Percentiles rank a stretch among this genome's conserved stretches.
These are phyloP conservation scores for Cytospora piceicola DNA, from an alignment of 2,329 filamentous ascomycete genomes.

Conservation along the genomic window DNA sequence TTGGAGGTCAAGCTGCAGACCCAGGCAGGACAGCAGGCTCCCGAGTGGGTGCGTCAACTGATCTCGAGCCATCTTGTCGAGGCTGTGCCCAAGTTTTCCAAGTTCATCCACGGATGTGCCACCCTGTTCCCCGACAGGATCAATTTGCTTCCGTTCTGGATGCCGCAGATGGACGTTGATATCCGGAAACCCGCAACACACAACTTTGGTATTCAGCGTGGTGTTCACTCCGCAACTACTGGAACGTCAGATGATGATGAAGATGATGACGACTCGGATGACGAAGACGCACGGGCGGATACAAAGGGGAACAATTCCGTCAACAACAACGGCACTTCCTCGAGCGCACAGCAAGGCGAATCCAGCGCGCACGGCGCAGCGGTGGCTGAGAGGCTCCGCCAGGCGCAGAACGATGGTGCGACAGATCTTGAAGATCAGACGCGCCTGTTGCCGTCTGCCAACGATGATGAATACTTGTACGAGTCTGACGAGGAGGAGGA, in stretches of 20 bases:
- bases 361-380: conserved; percentile 44
- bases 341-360: conserved; percentile 38
- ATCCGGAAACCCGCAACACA: conserved; percentile 91
- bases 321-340: conserved; percentile 26
- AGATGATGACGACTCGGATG: conserved; percentile 70
- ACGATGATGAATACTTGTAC: conserved; percentile 80
- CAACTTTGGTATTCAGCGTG: conserved; percentile 86
- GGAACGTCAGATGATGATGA: conserved; percentile 80
- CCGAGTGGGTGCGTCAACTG: conserved; percentile 93
- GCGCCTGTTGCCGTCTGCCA: conserved; percentile 51
- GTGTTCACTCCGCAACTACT: conserved; percentile 73
- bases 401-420: conserved; percentile 43
- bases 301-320: conserved; percentile 9
- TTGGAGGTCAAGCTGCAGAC: conserved; percentile 98
- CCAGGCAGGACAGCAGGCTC: conserved; percentile 90
- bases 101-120: conserved; percentile 96
- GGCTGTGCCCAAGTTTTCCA: conserved; percentile 98
- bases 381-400: conserved; percentile 34
- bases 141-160: conserved; percentile 92
- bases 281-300: conserved; percentile 52
- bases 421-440: conserved; percentile 84
- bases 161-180: conserved; percentile 97
- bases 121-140: conserved; percentile 86
- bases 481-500: conserved; percentile 87
- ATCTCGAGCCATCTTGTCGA: conserved; percentile 94